Evolutionary conservation across 371 early-diverging fungal genomes (phyloP).

Genomic region (Syncephalis fuscata): DNA sequence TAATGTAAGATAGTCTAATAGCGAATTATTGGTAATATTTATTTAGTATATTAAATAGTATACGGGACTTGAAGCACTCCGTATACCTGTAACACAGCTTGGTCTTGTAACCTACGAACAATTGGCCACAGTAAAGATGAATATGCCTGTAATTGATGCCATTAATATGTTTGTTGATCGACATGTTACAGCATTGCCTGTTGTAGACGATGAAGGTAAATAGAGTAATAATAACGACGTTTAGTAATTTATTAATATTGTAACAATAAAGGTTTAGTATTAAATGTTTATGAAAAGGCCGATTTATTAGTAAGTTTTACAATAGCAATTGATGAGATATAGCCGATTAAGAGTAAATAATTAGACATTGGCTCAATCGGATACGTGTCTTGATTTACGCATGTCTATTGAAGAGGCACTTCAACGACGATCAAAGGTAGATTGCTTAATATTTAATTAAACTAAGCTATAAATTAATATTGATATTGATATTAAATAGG

Average conservation of each 20-base stretch:
- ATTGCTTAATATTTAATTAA: too few species aligned
- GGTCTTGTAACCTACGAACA: conserved; percentile 75
- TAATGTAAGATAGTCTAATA: conserved; percentile 38
- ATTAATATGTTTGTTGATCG: conserved; percentile 76
- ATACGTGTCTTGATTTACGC: conserved; percentile 51
- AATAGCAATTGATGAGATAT: not conserved
- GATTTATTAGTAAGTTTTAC: conserved; percentile 73
- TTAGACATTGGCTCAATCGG: conserved; percentile 42
- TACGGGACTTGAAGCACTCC: conserved; percentile 38
- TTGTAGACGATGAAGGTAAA: conserved; percentile 69
- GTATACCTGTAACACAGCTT: conserved; percentile 51
- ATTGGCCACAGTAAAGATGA: conserved; percentile 55
- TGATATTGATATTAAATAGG: too few species aligned
- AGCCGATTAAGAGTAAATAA: conserved; percentile 2
- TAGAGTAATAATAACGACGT: not conserved
- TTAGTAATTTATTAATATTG: too few species aligned
- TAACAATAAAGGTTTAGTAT: conserved; percentile 53
- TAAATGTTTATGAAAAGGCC: conserved; percentile 88
- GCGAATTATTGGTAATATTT: conserved; percentile 2
- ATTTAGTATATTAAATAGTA: conserved; percentile 20
- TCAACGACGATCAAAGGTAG: conserved; percentile 53
- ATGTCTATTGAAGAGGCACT: conserved; percentile 77
- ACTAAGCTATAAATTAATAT: too few species aligned
- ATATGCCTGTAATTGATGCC: conserved; percentile 70
- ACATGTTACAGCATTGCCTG: conserved; percentile 80